Conservation (phyloP, 257 asterid genomes). For the Rauvolfia tetraphylla region DNA sequence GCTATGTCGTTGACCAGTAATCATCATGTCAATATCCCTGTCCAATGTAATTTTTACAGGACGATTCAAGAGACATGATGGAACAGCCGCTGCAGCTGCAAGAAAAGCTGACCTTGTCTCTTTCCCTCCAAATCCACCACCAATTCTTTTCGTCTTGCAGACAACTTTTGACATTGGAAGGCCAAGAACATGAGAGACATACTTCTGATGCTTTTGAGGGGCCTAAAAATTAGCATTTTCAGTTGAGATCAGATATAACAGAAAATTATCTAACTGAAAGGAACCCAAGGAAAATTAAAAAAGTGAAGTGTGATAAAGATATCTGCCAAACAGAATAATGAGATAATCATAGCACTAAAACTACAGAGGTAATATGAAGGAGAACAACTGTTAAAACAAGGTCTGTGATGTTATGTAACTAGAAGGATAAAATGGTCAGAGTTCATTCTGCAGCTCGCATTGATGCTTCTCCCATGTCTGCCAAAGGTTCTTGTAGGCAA, state of each 20-base stretch:
- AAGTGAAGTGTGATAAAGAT: background rate
- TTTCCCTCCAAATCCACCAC: constrained; percentile 99
- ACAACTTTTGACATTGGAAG: constrained; percentile 98
- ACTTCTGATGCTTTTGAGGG: constrained; percentile 90
- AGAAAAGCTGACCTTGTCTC: constrained; percentile 83
- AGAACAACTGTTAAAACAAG: background rate
- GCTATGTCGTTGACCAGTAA: constrained; percentile 90
- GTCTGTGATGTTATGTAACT: background rate
- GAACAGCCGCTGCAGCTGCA: constrained; percentile 81
- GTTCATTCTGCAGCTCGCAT: background rate
- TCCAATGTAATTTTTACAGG: constrained; percentile 88
- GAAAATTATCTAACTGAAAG: background rate
- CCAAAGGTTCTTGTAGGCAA: background rate
- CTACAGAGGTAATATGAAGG: background rate
- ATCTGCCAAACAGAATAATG: background rate
- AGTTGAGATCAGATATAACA: background rate
- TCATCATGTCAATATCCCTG: constrained; percentile 91
- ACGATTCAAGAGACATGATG: constrained; percentile 79
- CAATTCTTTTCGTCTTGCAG: constrained; percentile 93
- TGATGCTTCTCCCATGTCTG: background rate
- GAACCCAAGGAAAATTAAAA: background rate
- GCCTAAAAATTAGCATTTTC: constrained; percentile 40
- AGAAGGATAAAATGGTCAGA: background rate
- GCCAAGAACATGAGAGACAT: constrained; percentile 79
- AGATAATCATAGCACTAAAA: background rate